Evolutionary conservation across 805 yeast genomes (phyloP).

Genomic region (Candida palmyrensis): DNA sequence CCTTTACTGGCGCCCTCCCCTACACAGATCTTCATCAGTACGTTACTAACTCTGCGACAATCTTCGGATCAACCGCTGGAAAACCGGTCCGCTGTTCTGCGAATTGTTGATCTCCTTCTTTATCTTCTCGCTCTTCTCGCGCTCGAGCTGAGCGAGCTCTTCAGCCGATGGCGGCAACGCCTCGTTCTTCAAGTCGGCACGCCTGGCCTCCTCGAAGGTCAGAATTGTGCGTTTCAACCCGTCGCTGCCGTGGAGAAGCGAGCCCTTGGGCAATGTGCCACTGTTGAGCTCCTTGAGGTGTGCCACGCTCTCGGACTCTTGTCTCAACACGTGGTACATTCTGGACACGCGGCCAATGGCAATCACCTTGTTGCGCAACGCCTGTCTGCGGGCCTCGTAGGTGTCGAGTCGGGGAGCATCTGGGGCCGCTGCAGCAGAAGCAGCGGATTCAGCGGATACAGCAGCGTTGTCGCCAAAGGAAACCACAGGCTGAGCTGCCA

Average conservation of each 20-base stretch:
- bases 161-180: conserved; percentile 78
- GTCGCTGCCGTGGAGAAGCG: conserved; percentile 76
- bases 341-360: conserved; percentile 96
- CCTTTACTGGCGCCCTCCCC: too few relatives aligned
- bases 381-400: conserved; percentile 37
- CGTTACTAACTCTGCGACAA: conserved; percentile 16
- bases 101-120: conserved; percentile 28
- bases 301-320: conserved; percentile 81
- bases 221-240: conserved; percentile 66
- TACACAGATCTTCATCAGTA: conserved; percentile 1
- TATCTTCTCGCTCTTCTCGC: conserved; percentile 41
- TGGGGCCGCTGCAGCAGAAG: background rate
- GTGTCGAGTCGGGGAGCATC: conserved; percentile 14
- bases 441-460: conserved; percentile 4
- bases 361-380: conserved; percentile 78
- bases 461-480: conserved; percentile 14
- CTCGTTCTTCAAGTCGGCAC: conserved; percentile 78
- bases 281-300: conserved; percentile 69
- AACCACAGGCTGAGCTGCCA: conserved; percentile 9
- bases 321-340: conserved; percentile 83
- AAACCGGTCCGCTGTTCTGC: conserved; percentile 28
- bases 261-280: conserved; percentile 82
- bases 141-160: conserved; percentile 44
- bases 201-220: conserved; percentile 78
- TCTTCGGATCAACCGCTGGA: conserved; percentile 33